Evolutionary conservation across 306 rosid species (phyloP).

Genomic region (Corylus americana): DNA sequence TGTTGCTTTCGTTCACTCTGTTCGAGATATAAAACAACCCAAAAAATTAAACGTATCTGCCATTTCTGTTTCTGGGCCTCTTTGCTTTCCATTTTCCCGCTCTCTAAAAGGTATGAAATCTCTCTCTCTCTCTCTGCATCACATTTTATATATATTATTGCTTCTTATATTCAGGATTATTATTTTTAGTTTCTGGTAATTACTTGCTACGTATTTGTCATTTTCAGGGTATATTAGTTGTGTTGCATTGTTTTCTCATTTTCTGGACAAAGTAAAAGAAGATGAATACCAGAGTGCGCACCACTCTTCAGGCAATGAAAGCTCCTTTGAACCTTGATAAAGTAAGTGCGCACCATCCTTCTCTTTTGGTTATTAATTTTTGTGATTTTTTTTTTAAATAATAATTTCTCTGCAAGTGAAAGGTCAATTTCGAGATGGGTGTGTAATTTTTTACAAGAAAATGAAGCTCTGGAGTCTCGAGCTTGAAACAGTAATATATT

Average conservation of each 20-base stretch:
- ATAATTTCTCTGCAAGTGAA: not conserved
- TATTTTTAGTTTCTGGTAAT: conserved; percentile 16
- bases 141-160: conserved; percentile 14
- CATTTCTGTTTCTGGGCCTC: conserved; percentile 38
- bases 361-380: conserved; percentile 6
- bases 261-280: conserved; percentile 32
- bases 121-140: conserved; percentile 17
- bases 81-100: conserved; percentile 75
- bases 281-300: conserved; percentile 67
- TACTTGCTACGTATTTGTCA: conserved; percentile 25
- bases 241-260: conserved; percentile 41
- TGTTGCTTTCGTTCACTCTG: conserved; percentile 57
- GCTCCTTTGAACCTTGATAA: conserved; percentile 50
- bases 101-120: conserved; percentile 40
- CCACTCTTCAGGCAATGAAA: conserved; percentile 63
- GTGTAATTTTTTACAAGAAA: conserved; percentile 34
- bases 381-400: not conserved
- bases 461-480: conserved; percentile 4
- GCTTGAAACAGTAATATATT: not conserved
- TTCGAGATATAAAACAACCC: conserved; percentile 42
- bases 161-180: not conserved
- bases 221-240: conserved; percentile 30
- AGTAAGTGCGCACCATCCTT: conserved; percentile 31
- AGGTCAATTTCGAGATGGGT: conserved; percentile 30
- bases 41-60: conserved; percentile 24